Percentiles rank a stretch among this genome's conserved stretches.
Evolutionary conservation across 257 asterid genomes (phyloP).

Genomic region (Nicotiana benthamiana): DNA sequence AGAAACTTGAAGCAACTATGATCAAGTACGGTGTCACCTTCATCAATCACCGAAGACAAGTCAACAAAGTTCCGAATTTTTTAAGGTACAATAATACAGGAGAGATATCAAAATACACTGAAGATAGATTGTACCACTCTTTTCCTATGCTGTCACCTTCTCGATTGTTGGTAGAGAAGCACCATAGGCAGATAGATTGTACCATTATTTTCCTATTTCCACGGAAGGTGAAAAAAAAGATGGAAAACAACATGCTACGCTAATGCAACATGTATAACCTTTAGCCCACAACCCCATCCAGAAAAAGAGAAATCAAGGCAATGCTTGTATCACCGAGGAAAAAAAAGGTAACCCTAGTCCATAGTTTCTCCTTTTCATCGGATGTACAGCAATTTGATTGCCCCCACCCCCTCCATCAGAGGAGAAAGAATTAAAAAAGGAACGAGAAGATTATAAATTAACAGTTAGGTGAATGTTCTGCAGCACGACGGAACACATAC

Average conservation of each 20-base stretch:
- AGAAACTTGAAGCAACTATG: not conserved
- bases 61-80: not conserved
- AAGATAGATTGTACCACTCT: not conserved
- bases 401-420: not conserved
- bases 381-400: not conserved
- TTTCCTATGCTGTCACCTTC: not conserved
- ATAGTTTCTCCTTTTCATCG: not conserved
- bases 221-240: not conserved
- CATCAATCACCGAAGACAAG: not conserved
- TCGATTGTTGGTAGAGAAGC: not conserved
- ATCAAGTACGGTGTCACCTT: not conserved
- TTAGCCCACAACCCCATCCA: not conserved
- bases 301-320: not conserved
- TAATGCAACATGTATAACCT: not conserved
- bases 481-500: slow-evolving; percentile 24
- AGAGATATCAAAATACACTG: not conserved
- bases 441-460: not conserved
- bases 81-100: not conserved
- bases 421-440: not conserved
- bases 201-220: not conserved
- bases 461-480: not conserved
- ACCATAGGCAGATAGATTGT: not conserved
- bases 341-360: not conserved
- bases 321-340: not conserved
- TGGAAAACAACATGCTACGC: not conserved